These are phyloP conservation scores for Tetradesmus obliquus DNA, from an alignment of 139 green algal species.

Conservation along the genomic window DNA sequence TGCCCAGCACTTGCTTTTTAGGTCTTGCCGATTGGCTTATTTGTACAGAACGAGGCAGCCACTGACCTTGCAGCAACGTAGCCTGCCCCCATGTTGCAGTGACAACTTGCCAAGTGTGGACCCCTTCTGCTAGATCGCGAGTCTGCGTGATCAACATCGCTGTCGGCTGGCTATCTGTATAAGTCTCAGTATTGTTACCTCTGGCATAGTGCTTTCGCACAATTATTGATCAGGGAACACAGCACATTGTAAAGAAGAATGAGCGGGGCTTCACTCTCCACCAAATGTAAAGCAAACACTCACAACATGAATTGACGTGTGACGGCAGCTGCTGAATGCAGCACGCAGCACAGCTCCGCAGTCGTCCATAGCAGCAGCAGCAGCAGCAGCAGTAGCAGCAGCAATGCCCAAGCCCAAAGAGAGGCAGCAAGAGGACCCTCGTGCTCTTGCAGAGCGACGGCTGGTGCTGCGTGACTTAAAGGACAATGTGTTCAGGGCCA, in stretches of 20 bases:
- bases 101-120: neutral
- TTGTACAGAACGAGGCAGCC: too few species aligned
- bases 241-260: neutral
- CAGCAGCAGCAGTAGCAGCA: neutral
- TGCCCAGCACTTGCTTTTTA: neutral
- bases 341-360: neutral
- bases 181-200: too few species aligned
- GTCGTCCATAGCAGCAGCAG: neutral
- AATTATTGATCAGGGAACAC: neutral
- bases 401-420: neutral
- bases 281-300: too few species aligned
- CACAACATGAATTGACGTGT: too few species aligned
- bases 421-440: neutral
- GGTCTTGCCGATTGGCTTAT: too few species aligned
- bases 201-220: too few species aligned
- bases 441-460: neutral
- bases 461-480: conserved; percentile 6
- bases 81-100: neutral
- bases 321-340: neutral
- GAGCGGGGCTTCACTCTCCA: neutral
- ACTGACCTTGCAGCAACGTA: too few species aligned
- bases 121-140: neutral
- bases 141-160: too few species aligned
- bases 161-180: too few species aligned
- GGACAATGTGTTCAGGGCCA: conserved; percentile 21